These are phyloP conservation scores for Quercus suber DNA, from an alignment of 306 rosid species.

Conservation along the genomic window DNA sequence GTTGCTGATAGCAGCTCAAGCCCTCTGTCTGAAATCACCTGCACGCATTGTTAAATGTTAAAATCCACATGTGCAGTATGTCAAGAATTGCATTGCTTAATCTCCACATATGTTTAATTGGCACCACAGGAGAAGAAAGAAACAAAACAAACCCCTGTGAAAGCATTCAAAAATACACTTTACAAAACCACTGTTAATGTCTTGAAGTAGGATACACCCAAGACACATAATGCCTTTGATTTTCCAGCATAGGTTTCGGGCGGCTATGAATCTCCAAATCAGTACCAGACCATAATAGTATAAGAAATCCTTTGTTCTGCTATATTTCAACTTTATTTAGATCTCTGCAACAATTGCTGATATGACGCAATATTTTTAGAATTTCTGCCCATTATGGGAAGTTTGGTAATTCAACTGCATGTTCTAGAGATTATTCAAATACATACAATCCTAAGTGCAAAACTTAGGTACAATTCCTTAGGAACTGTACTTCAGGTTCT, in stretches of 20 bases:
- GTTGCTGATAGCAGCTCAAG: conserved; percentile 81
- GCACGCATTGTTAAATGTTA: conserved; percentile 11
- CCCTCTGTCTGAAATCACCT: conserved; percentile 78
- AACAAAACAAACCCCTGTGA: neutral
- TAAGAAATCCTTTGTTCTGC: neutral
- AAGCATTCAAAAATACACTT: neutral
- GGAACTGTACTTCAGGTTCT: too few species aligned
- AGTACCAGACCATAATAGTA: neutral
- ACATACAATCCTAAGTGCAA: neutral
- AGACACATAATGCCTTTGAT: neutral
- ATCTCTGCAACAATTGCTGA: neutral
- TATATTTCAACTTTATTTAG: neutral
- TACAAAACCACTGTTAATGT: too few species aligned
- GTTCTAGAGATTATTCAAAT: neutral
- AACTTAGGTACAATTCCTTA: too few species aligned
- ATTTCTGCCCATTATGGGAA: neutral
- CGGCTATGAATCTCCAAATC: neutral
- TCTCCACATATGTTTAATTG: neutral
- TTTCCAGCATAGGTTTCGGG: neutral
- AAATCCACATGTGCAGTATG: neutral
- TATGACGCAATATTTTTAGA: neutral
- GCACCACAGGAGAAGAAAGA: neutral
- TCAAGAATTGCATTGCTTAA: conserved; percentile 4
- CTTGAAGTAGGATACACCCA: too few species aligned
- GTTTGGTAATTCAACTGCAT: neutral